phyloP scores from a whole-genome alignment of 805 yeast species.

The Candida loeiensis region DNA sequence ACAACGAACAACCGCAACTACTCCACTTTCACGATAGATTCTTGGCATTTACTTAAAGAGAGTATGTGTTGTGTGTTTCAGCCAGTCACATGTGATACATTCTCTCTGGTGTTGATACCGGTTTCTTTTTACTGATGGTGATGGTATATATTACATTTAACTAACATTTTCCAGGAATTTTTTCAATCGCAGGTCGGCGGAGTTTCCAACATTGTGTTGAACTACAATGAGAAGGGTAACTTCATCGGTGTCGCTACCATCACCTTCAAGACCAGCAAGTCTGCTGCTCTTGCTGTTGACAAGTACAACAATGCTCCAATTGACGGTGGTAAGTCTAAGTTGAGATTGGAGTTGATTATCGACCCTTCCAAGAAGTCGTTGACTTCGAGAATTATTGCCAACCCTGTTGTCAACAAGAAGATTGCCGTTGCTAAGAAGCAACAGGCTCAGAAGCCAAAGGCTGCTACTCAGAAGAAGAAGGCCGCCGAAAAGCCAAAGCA shows the following conservation, averaged over 20 bases:
- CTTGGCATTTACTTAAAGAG: not conserved
- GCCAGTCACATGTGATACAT: not conserved
- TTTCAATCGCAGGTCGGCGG: constrained; percentile 86
- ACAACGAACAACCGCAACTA: not conserved
- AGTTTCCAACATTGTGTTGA: constrained; percentile 63
- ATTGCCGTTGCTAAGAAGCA: constrained; percentile 24
- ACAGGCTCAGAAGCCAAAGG: constrained; percentile 20
- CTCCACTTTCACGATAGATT: not conserved
- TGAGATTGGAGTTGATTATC: constrained; percentile 77
- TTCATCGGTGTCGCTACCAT: constrained; percentile 91
- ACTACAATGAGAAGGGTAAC: constrained; percentile 83
- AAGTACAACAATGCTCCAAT: constrained; percentile 91
- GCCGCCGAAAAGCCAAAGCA: constrained; percentile 12
- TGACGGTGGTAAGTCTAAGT: constrained; percentile 75
- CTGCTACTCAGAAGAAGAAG: constrained; percentile 14
- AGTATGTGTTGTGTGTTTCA: not conserved
- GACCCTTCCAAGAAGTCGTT: constrained; percentile 80
- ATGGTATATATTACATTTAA: not conserved
- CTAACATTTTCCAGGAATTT: constrained; percentile 60
- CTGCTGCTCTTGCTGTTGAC: constrained; percentile 75
- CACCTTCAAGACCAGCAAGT: constrained; percentile 62
- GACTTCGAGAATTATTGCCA: constrained; percentile 67
- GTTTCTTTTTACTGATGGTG: not conserved
- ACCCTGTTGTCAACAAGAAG: constrained; percentile 21
- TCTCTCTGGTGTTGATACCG: not conserved